These are phyloP conservation scores for Termitomyces sp. DNA, from an alignment of 768 basidiomycete species.

Conservation along the genomic window DNA sequence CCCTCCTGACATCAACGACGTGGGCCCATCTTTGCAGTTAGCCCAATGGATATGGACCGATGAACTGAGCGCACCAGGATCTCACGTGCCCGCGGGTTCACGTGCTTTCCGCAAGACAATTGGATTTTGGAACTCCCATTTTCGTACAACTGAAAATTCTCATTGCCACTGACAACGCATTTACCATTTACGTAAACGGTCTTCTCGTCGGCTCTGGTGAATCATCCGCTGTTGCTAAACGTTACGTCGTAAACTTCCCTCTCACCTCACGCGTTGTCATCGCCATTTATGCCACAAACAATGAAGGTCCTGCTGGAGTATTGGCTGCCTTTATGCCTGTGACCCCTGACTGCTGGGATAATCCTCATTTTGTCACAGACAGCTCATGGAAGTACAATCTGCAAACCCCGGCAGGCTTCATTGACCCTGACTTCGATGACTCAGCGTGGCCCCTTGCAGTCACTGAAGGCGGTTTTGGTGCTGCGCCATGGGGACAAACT, in stretches of 20 bases:
- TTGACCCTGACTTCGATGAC: slow-evolving; percentile 11
- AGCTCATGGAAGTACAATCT: slow-evolving; percentile 19
- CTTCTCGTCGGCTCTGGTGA: slow-evolving; percentile 17
- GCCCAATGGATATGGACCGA: too few relatives aligned
- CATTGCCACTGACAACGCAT: slow-evolving; percentile 21
- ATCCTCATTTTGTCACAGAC: slow-evolving; percentile 15
- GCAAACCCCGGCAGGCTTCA: slow-evolving; percentile 12
- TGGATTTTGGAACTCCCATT: too few relatives aligned
- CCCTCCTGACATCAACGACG: too few relatives aligned
- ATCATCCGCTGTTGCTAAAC: slow-evolving; percentile 10
- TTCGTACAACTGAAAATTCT: slow-evolving; percentile 18
- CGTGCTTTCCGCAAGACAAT: slow-evolving; percentile 25
- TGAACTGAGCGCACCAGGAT: slow-evolving; percentile 12
- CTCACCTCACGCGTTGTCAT: slow-evolving; percentile 14
- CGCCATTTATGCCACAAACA: slow-evolving; percentile 12
- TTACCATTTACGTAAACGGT: slow-evolving; percentile 24
- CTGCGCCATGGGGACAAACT: slow-evolving; percentile 19
- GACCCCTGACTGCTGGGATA: slow-evolving; percentile 10
- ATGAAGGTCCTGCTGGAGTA: slow-evolving; percentile 13
- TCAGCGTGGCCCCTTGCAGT: slow-evolving; percentile 17
- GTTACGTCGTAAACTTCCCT: slow-evolving; percentile 14
- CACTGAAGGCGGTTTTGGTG: slow-evolving; percentile 17
- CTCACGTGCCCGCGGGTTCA: slow-evolving; percentile 14
- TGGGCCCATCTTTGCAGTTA: too few relatives aligned
- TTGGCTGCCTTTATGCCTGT: slow-evolving; percentile 15